Percentiles rank a stretch among this genome's conserved stretches.
Evolutionary conservation across 441 rosid species (phyloP).

Genomic region (Hura crepitans): DNA sequence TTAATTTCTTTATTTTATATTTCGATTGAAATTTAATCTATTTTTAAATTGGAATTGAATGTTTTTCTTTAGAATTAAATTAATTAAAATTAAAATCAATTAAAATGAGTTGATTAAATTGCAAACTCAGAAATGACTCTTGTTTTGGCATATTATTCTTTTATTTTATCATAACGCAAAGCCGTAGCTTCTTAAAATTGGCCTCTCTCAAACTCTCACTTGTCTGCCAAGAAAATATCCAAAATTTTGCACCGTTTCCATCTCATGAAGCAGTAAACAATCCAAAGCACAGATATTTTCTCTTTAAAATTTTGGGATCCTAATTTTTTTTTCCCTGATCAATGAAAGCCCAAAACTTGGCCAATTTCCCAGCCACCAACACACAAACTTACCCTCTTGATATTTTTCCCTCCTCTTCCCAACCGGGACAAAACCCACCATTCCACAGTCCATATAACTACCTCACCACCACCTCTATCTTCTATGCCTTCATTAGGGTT

Average conservation of each 20-base stretch:
- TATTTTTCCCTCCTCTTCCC: background rate
- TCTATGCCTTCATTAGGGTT: slow-evolving; percentile 11
- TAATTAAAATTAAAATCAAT: too few species aligned
- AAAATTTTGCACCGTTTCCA: background rate
- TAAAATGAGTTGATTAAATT: too few species aligned
- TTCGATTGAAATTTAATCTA: too few species aligned
- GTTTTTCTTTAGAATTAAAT: too few species aligned
- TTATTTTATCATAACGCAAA: too few species aligned
- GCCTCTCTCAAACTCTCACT: background rate
- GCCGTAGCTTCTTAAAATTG: too few species aligned
- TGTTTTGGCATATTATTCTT: too few species aligned
- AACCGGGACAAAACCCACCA: background rate
- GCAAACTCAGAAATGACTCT: too few species aligned
- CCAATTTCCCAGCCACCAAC: slow-evolving; percentile 2
- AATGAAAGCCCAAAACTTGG: slow-evolving; percentile 2
- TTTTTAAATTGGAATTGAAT: too few species aligned
- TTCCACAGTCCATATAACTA: background rate
- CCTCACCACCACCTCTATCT: background rate
- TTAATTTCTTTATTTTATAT: too few species aligned
- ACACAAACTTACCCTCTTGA: background rate
- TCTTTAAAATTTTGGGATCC: background rate
- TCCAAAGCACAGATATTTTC: background rate
- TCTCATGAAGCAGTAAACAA: slow-evolving; percentile 1
- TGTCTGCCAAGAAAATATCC: background rate
- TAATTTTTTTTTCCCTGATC: background rate